Evolutionary conservation across 2,329 filamentous ascomycete species (phyloP), one percentile per base, ranked within the genome.

Genomic region (Nothopassalora personata): DNA sequence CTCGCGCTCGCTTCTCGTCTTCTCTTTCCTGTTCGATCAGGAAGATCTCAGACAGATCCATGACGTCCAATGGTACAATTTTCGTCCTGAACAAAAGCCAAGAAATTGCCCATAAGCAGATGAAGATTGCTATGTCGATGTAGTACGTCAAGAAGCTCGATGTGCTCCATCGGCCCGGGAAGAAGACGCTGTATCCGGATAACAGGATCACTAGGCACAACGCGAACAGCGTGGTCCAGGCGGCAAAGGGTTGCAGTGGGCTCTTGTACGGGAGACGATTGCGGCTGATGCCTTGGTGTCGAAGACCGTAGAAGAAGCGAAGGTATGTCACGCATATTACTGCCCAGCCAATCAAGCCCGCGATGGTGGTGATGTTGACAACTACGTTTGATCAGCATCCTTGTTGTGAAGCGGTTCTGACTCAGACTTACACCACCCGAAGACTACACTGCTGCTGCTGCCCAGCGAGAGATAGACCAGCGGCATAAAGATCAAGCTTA

Each of bases 151-250:
- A 52, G 45, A 59, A 64, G 27, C 56, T 56, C 1, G 63, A 63
- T 4, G 51, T 51, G n/a, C 46, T 63, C 69, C 77, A 81, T 1
- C 67, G 73, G 51, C 63, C 70, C 39, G 66, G 64, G 11, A 73
- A 75, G 64, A 90, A 90, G 0, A 87, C 87, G 60, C 69, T 70
- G 61, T 73, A 76, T 46, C 84, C 82, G 1, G 88, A 90, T 34
- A 90, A 76, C 3, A 91, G 75, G 58, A 90, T 86, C 30, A 87
- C 70, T n/a, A 84, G 73, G 66, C 80, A 83, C 56, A 80, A 72
- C 75, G 85, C 81, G 60, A 78, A 67, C 3, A 58, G 55, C 5
- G 91, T 76, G 0, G 83, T 82, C 66, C 80, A 86, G 0, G 87
- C 87, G 10, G 79, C 81, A 61, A 75, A 79, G 6, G 78, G 78